A percentile compares a stretch with the other conserved stretches of the same genome.
phyloP scores from a whole-genome alignment of 148 eudicot species.

The Rhododendron kiyosumense region DNA sequence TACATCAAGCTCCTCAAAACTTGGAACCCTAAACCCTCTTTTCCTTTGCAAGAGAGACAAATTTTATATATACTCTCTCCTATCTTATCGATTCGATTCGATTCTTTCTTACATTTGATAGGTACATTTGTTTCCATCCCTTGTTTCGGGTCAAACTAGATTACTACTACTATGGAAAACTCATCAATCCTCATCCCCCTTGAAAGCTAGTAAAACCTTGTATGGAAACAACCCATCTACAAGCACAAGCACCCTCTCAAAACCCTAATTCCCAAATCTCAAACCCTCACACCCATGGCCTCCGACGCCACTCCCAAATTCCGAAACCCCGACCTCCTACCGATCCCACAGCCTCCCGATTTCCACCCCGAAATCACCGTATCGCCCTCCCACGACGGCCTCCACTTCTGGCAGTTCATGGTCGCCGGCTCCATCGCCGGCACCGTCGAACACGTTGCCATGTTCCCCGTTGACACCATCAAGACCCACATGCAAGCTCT shows the following conservation, averaged over 20 bases:
- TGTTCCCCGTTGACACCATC: slow-evolving; percentile 80
- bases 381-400: slow-evolving; percentile 52
- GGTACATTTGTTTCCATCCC: neutral
- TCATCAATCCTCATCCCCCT: too few species aligned
- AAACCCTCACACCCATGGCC: neutral
- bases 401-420: slow-evolving; percentile 76
- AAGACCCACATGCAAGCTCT: slow-evolving; percentile 86
- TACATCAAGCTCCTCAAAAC: too few species aligned
- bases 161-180: neutral
- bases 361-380: neutral
- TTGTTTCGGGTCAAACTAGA: neutral
- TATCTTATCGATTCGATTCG: neutral
- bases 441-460: slow-evolving; percentile 81
- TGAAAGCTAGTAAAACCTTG: neutral
- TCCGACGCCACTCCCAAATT: slow-evolving; percentile 23
- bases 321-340: slow-evolving; percentile 50
- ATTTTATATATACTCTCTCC: too few species aligned
- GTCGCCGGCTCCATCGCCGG: slow-evolving; percentile 77
- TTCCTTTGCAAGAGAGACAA: neutral
- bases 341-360: slow-evolving; percentile 35
- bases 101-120: too few species aligned
- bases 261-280: neutral
- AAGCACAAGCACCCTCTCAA: neutral
- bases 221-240: neutral
- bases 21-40: too few species aligned